Evolutionary conservation across 257 asterid species (phyloP), one percentile per base, ranked within the genome.

Genomic region (Cynanchum wilfordii): DNA sequence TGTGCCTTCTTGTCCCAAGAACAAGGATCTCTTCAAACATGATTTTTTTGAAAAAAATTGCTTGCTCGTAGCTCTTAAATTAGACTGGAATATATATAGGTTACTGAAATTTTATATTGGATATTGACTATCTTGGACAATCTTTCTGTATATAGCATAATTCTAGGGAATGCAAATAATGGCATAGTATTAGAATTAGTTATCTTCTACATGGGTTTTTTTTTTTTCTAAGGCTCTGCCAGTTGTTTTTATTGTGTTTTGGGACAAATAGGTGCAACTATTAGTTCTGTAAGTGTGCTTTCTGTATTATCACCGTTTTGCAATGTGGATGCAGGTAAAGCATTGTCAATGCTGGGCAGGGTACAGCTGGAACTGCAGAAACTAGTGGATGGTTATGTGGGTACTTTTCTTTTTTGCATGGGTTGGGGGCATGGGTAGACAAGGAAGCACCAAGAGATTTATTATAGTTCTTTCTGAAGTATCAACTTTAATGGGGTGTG

Each of bases 341-440:
- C 96, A 75, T 78, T 94, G 76, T 80, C 92, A 54, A 79, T 79
- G 81, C 87, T 94, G 57, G 97, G 99, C 70, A 86, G 78, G 65
- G 87, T 86, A 72, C 97, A 94, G 85, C 90, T 89, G 69, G 95
- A 94, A 75, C 95, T 94, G 77, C 99, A 87, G 88, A 89, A 90
- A 82, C 87, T 88, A 72, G 95, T 90, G 36, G 97, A 94, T 73
- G 71, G 70, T 81, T 94, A 94, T 68, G 99, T 94, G 75, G 83
- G 97, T 88, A 66, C 76, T 70, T 70, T 62, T 71, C 62, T 44
- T 62, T 56, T 25, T 67, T 75, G 52, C 5, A 16, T 29, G 63
- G 64, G 24, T 19, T 50, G 5, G 57, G 56, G 5, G 44, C 4
- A 1, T 40, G 73, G 11, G 19, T 59, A 19, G 57, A 50, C 7